These are phyloP conservation scores for Hyaloperonospora brassicae DNA, from an alignment of 352 stramenopile genomes.

Conservation along the genomic window DNA sequence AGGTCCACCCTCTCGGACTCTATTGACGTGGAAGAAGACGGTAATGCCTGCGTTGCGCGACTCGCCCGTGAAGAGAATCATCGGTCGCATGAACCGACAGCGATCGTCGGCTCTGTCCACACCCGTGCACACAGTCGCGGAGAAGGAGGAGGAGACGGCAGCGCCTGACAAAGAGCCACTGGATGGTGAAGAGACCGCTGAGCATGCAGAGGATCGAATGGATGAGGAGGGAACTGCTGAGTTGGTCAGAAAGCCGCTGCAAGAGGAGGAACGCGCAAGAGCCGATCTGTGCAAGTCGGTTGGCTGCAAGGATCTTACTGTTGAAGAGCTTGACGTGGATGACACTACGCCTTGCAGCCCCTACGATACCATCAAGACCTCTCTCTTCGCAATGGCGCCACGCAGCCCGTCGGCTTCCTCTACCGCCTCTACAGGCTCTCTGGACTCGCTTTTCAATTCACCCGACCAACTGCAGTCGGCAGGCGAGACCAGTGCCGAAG, in stretches of 20 bases:
- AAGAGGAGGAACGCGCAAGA: background rate
- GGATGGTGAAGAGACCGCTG: too few relatives aligned
- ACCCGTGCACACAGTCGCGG: background rate
- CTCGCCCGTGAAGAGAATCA: constrained; percentile 13
- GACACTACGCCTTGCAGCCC: constrained; percentile 6
- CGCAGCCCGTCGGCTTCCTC: constrained; percentile 25
- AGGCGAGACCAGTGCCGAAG: constrained; percentile 6
- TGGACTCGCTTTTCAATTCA: constrained; percentile 28
- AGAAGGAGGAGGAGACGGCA: constrained; percentile 1
- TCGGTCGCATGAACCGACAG: constrained; percentile 10
- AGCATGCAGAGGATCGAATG: background rate
- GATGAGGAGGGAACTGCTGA: background rate
- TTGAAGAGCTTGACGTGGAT: constrained; percentile 12
- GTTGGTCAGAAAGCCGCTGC: background rate
- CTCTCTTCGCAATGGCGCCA: constrained; percentile 11
- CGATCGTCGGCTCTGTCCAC: constrained; percentile 9
- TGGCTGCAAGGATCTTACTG: constrained; percentile 13
- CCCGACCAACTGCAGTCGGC: constrained; percentile 17
- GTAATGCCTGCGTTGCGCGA: constrained; percentile 15
- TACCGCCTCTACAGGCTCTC: constrained; percentile 25
- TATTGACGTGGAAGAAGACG: constrained; percentile 3
- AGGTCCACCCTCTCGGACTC: constrained; percentile 5
- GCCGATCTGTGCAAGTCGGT: constrained; percentile 1
- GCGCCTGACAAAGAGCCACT: constrained; percentile 1
- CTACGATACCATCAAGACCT: constrained; percentile 10